Conservation (phyloP, 352 stramenopile genomes). For the Blastocystis sp. region DNA sequence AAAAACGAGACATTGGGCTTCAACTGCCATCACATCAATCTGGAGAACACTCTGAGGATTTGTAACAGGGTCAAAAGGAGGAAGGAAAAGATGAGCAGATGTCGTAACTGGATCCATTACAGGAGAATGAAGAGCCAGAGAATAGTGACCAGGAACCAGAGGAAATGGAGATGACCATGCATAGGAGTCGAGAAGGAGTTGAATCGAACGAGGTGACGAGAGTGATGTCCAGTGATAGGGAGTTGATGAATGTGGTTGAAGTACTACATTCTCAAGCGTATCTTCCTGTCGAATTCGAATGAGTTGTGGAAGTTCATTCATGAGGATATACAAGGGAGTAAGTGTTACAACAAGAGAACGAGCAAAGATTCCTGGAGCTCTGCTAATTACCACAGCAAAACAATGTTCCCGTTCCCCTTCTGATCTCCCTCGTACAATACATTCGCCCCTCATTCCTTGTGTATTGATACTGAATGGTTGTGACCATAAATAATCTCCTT, state of each 20-base stretch:
- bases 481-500: not conserved
- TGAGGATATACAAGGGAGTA: not conserved
- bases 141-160: not conserved
- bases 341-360: not conserved
- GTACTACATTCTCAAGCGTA: not conserved
- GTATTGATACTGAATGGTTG: not conserved
- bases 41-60: not conserved
- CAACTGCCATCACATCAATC: not conserved
- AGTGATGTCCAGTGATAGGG: not conserved
- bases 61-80: not conserved
- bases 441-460: not conserved
- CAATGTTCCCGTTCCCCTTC: not conserved
- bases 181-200: not conserved
- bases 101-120: not conserved
- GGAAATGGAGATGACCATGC: not conserved
- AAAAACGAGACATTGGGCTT: not conserved
- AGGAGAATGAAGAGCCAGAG: not conserved
- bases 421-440: not conserved
- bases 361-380: slow-evolving; percentile 37
- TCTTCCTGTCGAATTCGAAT: too few relatives aligned
- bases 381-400: not conserved
- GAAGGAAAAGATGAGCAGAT: not conserved
- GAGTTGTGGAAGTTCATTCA: too few relatives aligned
- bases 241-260: not conserved
- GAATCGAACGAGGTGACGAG: not conserved